A percentile compares a stretch with the other conserved stretches of the same genome.
Evolutionary conservation across 2,329 filamentous ascomycete species (phyloP).

Genomic region (Tolypocladium cylindrosporum): DNA sequence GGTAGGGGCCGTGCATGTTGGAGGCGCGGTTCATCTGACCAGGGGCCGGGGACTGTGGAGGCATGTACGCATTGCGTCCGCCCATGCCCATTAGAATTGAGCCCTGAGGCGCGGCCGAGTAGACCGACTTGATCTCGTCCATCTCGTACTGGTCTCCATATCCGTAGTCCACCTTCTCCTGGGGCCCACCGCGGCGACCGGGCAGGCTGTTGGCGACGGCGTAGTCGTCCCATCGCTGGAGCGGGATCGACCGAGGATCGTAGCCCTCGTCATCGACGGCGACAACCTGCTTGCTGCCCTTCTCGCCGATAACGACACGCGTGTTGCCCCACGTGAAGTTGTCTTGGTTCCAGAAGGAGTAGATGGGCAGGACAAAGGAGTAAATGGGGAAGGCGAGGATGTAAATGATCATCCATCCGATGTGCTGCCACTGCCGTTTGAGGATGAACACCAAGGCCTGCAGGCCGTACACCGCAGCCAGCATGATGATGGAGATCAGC

Average conservation of each 20-base stretch:
- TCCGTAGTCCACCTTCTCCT: slow-evolving; percentile 52
- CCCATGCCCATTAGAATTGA: slow-evolving; percentile 82
- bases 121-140: slow-evolving; percentile 95
- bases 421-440: slow-evolving; percentile 95
- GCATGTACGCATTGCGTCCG: slow-evolving; percentile 64
- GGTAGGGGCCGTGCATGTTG: slow-evolving; percentile 34
- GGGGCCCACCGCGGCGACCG: slow-evolving; percentile 67
- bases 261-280: slow-evolving; percentile 78
- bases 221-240: slow-evolving; percentile 97
- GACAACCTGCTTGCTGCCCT: slow-evolving; percentile 82
- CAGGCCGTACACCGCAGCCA: slow-evolving; percentile 87
- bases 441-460: slow-evolving; percentile 94
- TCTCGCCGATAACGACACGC: slow-evolving; percentile 90
- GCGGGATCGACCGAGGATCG: slow-evolving; percentile 83
- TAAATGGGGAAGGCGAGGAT: slow-evolving; percentile 91
- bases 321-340: slow-evolving; percentile 99
- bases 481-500: slow-evolving; percentile 75
- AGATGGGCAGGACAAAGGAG: slow-evolving; percentile 81
- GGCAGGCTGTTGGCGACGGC: slow-evolving; percentile 78
- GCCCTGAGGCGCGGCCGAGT: slow-evolving; percentile 82
- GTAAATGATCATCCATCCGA: slow-evolving; percentile 99
- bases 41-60: slow-evolving; percentile 69
- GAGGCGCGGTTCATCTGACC: slow-evolving; percentile 41
- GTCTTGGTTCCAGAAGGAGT: slow-evolving; percentile 99
- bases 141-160: slow-evolving; percentile 84